These are phyloP conservation scores for Capniomyces stellatus DNA, from an alignment of 371 early-diverging fungal species.

Conservation along the genomic window DNA sequence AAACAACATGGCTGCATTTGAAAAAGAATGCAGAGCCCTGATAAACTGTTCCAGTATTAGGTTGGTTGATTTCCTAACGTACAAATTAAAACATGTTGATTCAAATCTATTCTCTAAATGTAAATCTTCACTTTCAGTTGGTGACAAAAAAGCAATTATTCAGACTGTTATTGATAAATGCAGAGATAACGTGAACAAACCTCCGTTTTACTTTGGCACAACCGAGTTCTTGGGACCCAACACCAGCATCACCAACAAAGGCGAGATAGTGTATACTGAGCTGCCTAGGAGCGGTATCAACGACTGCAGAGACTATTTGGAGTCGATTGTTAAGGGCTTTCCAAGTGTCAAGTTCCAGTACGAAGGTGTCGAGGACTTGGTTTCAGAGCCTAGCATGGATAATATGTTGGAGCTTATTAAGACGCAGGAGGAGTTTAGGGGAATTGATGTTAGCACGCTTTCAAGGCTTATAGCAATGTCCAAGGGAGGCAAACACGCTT, in stretches of 20 bases:
- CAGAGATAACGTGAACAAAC: slow-evolving; percentile 44
- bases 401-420: not conserved
- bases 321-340: not conserved
- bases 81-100: slow-evolving; percentile 60
- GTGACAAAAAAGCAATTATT: not conserved
- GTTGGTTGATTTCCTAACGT: slow-evolving; percentile 61
- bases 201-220: slow-evolving; percentile 71
- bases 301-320: not conserved
- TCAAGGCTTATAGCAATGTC: not conserved
- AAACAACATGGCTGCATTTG: not conserved
- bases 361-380: not conserved
- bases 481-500: not conserved
- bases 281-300: slow-evolving; percentile 31
- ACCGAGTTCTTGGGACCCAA: slow-evolving; percentile 58
- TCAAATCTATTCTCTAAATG: too few species aligned
- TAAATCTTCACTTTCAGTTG: too few species aligned
- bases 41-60: slow-evolving; percentile 67
- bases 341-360: slow-evolving; percentile 2
- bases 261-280: slow-evolving; percentile 64
- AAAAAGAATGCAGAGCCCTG: slow-evolving; percentile 13
- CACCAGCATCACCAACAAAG: slow-evolving; percentile 50
- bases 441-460: not conserved
- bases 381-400: not conserved
- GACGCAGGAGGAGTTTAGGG: too few species aligned
- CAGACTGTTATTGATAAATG: slow-evolving; percentile 62